Evolutionary conservation across 345 rosid species (phyloP), one percentile per base, ranked within the genome.

Genomic region (Pugionium dolabratum): DNA sequence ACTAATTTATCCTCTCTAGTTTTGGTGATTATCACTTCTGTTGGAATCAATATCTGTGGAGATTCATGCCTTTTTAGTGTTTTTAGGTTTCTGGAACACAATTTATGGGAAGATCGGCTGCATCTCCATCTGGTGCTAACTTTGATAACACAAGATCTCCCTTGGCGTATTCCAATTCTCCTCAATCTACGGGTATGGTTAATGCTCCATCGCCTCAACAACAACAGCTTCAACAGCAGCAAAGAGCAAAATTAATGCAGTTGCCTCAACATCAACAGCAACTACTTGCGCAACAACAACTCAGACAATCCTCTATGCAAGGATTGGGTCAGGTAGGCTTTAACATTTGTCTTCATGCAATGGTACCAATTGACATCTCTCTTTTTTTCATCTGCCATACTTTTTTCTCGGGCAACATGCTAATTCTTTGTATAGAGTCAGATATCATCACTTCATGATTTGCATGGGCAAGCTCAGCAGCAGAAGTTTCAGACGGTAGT

Each of bases 181-280:
- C 96, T 66, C 85, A 89, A 71, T 88, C 97, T 39, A 82, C 86
- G 57, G 65, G 90, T 36, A 84, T 94, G 80, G 85, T 85, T 83
- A 94, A 85, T 60, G 79, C 81, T 9, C 89, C 95, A 50, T 94
- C 97, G 65, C 96, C 99, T 66, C 96, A 88, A 74, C 97, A 83
- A 34, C 96, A 79, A 61, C 91, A 83, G 51, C 86, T 77, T 41
- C 88, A 83, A 27, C 88, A 81, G 42, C 92, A 83, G 75, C 85
- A 83, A 76, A 85, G 96, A 67, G 74, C 82, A 62, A 91, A 88
- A 75, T n/a, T 88, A 52, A 79, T 88, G 86, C 91, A 79, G 61
- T 75, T 83, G 71, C 87, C 95, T 62, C 85, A 76, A 49, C 95
- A 85, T 79, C 97, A 88, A 60, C 91, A 84, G 63, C 89, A 88